Base-by-base conservation (phyloP, 805 yeast species). In the Candida insectorum region DNA sequence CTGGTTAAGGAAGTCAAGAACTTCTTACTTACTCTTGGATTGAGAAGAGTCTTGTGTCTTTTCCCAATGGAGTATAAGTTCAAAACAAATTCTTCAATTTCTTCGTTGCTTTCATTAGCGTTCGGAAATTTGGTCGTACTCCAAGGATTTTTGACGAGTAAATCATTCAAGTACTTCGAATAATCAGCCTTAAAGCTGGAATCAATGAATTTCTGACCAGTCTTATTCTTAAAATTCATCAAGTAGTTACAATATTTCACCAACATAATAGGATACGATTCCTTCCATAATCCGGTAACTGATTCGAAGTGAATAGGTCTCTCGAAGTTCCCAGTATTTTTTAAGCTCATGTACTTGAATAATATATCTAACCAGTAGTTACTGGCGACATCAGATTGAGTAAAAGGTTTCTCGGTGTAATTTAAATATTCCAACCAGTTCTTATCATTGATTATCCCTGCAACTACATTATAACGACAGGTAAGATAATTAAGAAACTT, bases 331-430 rank as follows among this genome's bases (percentile, higher is more conserved):
- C 19, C 7, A 56, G 46, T 9, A 55, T 44, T 34, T 40, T 42
- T 16, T 26, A 41, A 39, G 25, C 41, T 37, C 26, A 43, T 37
- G 17, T 43, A 37, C 21, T 40, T 39, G 36, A 49, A 51, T 20
- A 65, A 41, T 13, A 52, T 40, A 13, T 54, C 58, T 8, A 56
- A 43, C 72, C 72, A 66, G 23, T 49, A 39, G 29, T 52, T 54
- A 5, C 60, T 62, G 4, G 64, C 58, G 8, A 64, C 54, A 26
- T 60, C 58, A 9, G 61, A 51, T 38, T 54, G 55, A 6, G 34
- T 34, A 36, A 56, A 56, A 14, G 53, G 55, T 16, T 28, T 35
- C 6, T 43, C 35, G 33, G 50, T 44, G 17, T 47, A 33, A 16
- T 30, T 30, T 31, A 65, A 49, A 37, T 48, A 65, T 13, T 54